Evolutionary conservation across 352 stramenopile species (phyloP).

Genomic region (Phytophthora meadii): DNA sequence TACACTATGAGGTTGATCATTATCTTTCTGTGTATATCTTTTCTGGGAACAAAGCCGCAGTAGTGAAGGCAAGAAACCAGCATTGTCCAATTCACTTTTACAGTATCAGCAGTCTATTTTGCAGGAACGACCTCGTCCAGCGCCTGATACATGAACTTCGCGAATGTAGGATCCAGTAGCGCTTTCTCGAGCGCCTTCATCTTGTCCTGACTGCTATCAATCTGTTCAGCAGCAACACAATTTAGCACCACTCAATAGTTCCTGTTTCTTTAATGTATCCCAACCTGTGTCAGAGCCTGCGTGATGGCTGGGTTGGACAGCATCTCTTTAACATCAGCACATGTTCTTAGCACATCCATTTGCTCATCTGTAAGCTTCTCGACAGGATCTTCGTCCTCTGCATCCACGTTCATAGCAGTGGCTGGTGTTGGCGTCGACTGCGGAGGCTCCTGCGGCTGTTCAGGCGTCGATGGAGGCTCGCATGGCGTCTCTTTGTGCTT

Average conservation of each 20-base stretch:
- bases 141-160: slow-evolving; percentile 80
- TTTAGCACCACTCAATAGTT: background rate
- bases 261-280: background rate
- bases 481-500: slow-evolving; percentile 79
- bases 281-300: slow-evolving; percentile 61
- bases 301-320: slow-evolving; percentile 60
- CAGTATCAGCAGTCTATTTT: slow-evolving; percentile 26
- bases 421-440: slow-evolving; percentile 8
- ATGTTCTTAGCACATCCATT: slow-evolving; percentile 49
- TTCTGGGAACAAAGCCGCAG: background rate
- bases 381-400: slow-evolving; percentile 40
- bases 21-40: too few species aligned
- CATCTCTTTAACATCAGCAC: slow-evolving; percentile 42
- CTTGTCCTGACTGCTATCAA: slow-evolving; percentile 67
- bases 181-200: slow-evolving; percentile 84
- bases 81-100: background rate
- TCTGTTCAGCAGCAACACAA: slow-evolving; percentile 39
- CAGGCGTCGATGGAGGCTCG: slow-evolving; percentile 17
- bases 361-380: slow-evolving; percentile 64
- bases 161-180: slow-evolving; percentile 70
- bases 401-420: slow-evolving; percentile 34
- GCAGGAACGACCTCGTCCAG: slow-evolving; percentile 60
- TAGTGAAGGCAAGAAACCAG: slow-evolving; percentile 2
- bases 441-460: slow-evolving; percentile 19
- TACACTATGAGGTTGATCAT: background rate